A percentile compares a stretch with the other conserved stretches of the same genome.
phyloP scores from a whole-genome alignment of 2,329 filamentous ascomycete genomes.

The Ceratocystis ficicola region DNA sequence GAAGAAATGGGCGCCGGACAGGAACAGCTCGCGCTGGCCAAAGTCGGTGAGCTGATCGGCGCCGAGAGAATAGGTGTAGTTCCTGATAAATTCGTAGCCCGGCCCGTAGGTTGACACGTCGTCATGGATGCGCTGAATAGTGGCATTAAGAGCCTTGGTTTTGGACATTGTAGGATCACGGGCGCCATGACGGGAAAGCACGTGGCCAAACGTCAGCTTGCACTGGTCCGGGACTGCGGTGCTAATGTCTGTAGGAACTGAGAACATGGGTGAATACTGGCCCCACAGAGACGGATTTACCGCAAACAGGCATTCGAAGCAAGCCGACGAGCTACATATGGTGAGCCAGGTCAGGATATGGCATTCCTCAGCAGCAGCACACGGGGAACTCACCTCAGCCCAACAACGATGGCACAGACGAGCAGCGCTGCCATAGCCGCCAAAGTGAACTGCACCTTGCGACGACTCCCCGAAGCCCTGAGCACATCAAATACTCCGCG shows the following conservation, averaged over 20 bases:
- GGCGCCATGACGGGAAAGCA: conserved; percentile 75
- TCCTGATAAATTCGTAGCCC: conserved; percentile 55
- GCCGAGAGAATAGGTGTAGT: conserved; percentile 60
- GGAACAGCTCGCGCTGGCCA: conserved; percentile 55
- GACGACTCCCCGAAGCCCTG: conserved; percentile 15
- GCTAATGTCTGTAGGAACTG: conserved; percentile 55
- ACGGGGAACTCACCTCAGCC: conserved; percentile 17
- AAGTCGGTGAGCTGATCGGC: conserved; percentile 56
- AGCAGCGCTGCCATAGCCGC: conserved; percentile 10
- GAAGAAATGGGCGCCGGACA: conserved; percentile 67
- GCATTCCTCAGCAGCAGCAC: neutral
- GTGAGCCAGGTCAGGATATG: neutral
- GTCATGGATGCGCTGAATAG: conserved; percentile 54
- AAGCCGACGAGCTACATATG: conserved; percentile 30
- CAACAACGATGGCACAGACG: conserved; percentile 12
- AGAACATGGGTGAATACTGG: conserved; percentile 77
- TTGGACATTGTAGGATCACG: conserved; percentile 66
- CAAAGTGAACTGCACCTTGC: conserved; percentile 12
- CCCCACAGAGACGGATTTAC: conserved; percentile 47
- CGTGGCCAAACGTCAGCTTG: conserved; percentile 63
- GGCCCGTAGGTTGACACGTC: conserved; percentile 44
- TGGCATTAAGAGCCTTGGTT: conserved; percentile 47
- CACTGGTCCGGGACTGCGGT: conserved; percentile 53
- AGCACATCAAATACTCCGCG: neutral
- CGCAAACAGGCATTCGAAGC: conserved; percentile 13